Evolutionary conservation across 148 eudicot genomes (phyloP).

Genomic region (Chenopodium berlandieri): DNA sequence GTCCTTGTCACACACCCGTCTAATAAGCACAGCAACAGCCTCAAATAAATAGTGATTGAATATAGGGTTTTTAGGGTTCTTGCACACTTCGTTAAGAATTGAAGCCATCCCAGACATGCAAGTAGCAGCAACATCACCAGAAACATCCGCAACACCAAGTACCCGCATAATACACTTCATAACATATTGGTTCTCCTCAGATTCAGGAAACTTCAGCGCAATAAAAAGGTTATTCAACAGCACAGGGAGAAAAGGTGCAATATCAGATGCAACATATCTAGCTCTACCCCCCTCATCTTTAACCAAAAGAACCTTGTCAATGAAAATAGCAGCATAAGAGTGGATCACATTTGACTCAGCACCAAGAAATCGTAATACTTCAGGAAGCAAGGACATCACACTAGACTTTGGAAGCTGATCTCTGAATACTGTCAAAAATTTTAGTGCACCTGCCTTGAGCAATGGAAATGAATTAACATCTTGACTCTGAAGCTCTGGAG

Average conservation of each 20-base stretch:
- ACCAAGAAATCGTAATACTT: constrained; percentile 68
- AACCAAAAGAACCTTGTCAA: constrained; percentile 84
- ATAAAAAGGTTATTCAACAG: constrained; percentile 78
- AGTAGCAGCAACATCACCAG: constrained; percentile 66
- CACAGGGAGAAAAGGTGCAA: constrained; percentile 51
- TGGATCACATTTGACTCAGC: constrained; percentile 94
- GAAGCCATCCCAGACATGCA: constrained; percentile 69
- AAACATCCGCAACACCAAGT: constrained; percentile 81
- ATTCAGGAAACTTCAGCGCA: constrained; percentile 78
- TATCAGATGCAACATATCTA: constrained; percentile 66
- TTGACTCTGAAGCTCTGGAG: constrained; percentile 79
- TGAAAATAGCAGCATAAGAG: constrained; percentile 87
- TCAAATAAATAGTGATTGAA: constrained; percentile 93
- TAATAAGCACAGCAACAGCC: constrained; percentile 79
- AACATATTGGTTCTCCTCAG: constrained; percentile 93
- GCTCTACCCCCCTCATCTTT: constrained; percentile 76
- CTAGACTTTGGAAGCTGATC: constrained; percentile 68
- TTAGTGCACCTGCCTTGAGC: constrained; percentile 89
- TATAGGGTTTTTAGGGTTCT: constrained; percentile 82
- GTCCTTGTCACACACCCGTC: constrained; percentile 70
- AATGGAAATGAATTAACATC: constrained; percentile 84
- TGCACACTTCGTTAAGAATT: constrained; percentile 74
- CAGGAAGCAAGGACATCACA: constrained; percentile 71
- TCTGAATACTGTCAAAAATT: constrained; percentile 82
- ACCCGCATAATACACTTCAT: constrained; percentile 99